These are phyloP conservation scores for Chrysosphaeria jannelii DNA, from an alignment of 2,329 filamentous ascomycete genomes.

Conservation along the genomic window DNA sequence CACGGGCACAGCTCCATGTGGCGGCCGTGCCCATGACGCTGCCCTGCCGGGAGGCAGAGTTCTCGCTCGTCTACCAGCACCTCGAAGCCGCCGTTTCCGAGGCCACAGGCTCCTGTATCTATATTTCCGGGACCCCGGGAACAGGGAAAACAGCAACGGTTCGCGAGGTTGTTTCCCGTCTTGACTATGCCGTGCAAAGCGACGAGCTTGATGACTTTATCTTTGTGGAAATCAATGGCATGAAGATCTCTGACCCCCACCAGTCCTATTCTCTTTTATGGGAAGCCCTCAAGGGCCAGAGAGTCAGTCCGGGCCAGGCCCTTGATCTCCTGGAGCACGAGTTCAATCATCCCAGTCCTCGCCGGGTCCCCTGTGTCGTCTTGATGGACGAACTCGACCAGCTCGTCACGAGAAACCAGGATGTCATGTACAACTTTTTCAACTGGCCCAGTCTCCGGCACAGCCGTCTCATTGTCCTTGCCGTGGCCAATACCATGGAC, in stretches of 20 bases:
- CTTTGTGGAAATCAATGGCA: slow-evolving; percentile 97
- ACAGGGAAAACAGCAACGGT: slow-evolving; percentile 96
- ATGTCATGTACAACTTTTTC: slow-evolving; percentile 99
- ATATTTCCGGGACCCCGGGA: slow-evolving; percentile 94
- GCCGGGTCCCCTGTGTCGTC: slow-evolving; percentile 81
- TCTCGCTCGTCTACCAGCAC: slow-evolving; percentile 73
- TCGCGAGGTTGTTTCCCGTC: slow-evolving; percentile 66
- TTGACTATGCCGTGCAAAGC: slow-evolving; percentile 61
- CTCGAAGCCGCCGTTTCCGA: slow-evolving; percentile 84
- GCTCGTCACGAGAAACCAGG: slow-evolving; percentile 89
- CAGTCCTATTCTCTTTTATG: slow-evolving; percentile 86
- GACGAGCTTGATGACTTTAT: slow-evolving; percentile 97
- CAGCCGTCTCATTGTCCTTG: slow-evolving; percentile 78
- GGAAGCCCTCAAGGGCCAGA: slow-evolving; percentile 82
- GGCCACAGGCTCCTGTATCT: slow-evolving; percentile 84
- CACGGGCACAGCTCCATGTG: slow-evolving; percentile 68
- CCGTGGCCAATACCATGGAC: slow-evolving; percentile 98
- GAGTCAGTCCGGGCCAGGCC: slow-evolving; percentile 74
- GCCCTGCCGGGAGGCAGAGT: slow-evolving; percentile 78
- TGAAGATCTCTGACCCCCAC: slow-evolving; percentile 97
- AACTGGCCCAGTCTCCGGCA: slow-evolving; percentile 90
- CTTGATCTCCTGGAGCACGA: slow-evolving; percentile 74
- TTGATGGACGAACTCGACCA: slow-evolving; percentile 97
- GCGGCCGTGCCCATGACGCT: slow-evolving; percentile 72
- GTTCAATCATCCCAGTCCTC: slow-evolving; percentile 70